Percentiles rank a stretch among this genome's conserved stretches.
Conservation (phyloP, 2,329 filamentous ascomycete species). For the Botryosphaeria dothidea region DNA sequence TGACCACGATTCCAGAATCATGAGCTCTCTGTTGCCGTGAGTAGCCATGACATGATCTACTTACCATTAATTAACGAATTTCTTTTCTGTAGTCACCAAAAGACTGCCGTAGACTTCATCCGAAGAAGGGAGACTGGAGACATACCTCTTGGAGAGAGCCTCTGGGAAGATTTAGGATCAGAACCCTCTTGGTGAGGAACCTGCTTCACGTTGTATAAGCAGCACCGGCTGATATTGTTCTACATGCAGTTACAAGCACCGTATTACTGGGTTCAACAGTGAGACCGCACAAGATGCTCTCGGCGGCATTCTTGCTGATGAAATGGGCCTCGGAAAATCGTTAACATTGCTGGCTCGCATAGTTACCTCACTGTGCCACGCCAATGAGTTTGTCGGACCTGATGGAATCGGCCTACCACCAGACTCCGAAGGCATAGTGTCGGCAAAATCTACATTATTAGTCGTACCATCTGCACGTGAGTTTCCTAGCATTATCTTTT, state of each 20-base stretch:
- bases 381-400: not conserved
- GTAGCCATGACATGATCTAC: not conserved
- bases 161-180: not conserved
- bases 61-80: not conserved
- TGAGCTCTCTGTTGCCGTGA: not conserved
- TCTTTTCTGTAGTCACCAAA: constrained; percentile 28
- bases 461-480: constrained; percentile 32
- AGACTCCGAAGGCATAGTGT: constrained; percentile 9
- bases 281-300: constrained; percentile 17
- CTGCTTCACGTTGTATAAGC: not conserved
- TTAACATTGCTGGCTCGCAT: constrained; percentile 20
- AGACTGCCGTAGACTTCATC: constrained; percentile 33
- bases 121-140: constrained; percentile 28
- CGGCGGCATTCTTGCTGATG: constrained; percentile 28
- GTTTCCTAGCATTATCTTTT: not conserved
- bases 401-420: not conserved
- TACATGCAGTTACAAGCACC: not conserved
- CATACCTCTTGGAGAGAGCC: not conserved
- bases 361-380: not conserved
- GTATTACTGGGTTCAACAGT: not conserved
- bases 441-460: constrained; percentile 25
- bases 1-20: not conserved
- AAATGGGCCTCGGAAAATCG: not conserved
- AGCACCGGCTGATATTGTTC: not conserved
- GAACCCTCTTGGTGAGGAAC: not conserved